Evolutionary conservation across 768 basidiomycete species (phyloP).

Genomic region (Dioszegia crocea): DNA sequence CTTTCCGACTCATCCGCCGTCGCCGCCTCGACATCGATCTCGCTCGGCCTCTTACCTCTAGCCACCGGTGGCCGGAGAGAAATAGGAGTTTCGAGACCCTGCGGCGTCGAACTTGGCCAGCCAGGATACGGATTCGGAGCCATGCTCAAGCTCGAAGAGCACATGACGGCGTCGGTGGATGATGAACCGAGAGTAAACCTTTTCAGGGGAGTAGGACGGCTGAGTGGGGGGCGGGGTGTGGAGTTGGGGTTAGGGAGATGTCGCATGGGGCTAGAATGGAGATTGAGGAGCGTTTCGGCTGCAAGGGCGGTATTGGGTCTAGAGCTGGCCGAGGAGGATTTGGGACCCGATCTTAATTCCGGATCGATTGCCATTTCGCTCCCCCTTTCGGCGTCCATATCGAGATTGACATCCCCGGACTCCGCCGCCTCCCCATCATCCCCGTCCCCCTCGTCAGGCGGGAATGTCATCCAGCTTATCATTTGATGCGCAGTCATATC

Average conservation of each 20-base stretch:
- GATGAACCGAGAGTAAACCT: constrained; percentile 5
- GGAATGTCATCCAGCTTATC: no score
- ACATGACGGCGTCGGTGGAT: background rate
- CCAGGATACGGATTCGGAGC: background rate
- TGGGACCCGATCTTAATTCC: background rate
- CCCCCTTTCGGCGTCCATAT: background rate
- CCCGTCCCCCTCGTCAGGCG: no score
- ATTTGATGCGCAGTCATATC: background rate
- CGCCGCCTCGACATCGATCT: no score
- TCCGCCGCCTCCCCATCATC: no score
- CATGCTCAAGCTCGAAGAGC: background rate
- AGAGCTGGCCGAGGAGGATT: background rate
- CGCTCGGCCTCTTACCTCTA: no score
- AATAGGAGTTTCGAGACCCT: constrained; percentile 7
- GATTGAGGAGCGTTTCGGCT: constrained; percentile 17
- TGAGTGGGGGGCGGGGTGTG: background rate
- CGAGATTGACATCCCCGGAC: no score
- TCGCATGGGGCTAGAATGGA: constrained; percentile 18
- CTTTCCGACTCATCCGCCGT: no score
- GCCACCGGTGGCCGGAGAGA: background rate
- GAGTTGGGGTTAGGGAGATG: background rate
- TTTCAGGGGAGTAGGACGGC: background rate
- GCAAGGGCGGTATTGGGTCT: constrained; percentile 1
- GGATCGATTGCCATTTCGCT: background rate
- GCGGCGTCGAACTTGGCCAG: background rate